A percentile compares a stretch with the other conserved stretches of the same genome.
phyloP scores from a whole-genome alignment of 78 protist species.

The Mantamonas sphyraenae region DNA sequence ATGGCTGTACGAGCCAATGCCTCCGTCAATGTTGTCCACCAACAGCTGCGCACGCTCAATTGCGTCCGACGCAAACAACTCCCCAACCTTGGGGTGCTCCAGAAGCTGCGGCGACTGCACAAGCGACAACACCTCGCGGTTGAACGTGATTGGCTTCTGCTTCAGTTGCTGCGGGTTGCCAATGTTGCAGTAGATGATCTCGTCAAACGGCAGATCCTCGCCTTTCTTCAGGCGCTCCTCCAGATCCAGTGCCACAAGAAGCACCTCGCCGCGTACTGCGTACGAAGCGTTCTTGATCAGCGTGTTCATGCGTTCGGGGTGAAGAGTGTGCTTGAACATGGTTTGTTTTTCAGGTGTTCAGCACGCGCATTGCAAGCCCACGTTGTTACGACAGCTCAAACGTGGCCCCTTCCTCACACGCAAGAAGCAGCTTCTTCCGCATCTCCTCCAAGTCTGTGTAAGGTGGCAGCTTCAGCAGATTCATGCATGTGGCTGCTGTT shows the following conservation, averaged over 20 bases:
- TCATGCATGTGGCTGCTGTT: slow-evolving; percentile 44
- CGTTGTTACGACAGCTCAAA: slow-evolving; percentile 30
- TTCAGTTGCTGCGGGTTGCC: slow-evolving; percentile 97
- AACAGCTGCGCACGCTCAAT: slow-evolving; percentile 72
- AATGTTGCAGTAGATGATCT: slow-evolving; percentile 92
- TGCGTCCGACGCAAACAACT: slow-evolving; percentile 71
- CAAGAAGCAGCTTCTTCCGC: slow-evolving; percentile 26
- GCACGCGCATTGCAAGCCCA: background rate
- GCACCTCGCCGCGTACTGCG: slow-evolving; percentile 71
- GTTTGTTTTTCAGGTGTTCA: too few species aligned
- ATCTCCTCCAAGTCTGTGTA: slow-evolving; percentile 9
- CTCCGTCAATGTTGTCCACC: too few species aligned
- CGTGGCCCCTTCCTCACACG: slow-evolving; percentile 17
- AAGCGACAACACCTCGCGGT: slow-evolving; percentile 80
- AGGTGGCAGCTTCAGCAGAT: slow-evolving; percentile 40
- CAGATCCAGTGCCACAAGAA: slow-evolving; percentile 31
- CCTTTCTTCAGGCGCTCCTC: slow-evolving; percentile 10
- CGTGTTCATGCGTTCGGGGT: slow-evolving; percentile 10
- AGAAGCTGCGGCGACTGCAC: slow-evolving; percentile 42
- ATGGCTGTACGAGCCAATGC: slow-evolving; percentile 94
- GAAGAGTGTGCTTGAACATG: too few species aligned
- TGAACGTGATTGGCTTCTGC: slow-evolving; percentile 91
- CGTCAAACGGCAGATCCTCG: slow-evolving; percentile 50
- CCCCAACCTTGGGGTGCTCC: slow-evolving; percentile 3
- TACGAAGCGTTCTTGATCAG: slow-evolving; percentile 34